phyloP scores from a whole-genome alignment of 805 yeast genomes.

The Schizosaccharomyces cryophilus region DNA sequence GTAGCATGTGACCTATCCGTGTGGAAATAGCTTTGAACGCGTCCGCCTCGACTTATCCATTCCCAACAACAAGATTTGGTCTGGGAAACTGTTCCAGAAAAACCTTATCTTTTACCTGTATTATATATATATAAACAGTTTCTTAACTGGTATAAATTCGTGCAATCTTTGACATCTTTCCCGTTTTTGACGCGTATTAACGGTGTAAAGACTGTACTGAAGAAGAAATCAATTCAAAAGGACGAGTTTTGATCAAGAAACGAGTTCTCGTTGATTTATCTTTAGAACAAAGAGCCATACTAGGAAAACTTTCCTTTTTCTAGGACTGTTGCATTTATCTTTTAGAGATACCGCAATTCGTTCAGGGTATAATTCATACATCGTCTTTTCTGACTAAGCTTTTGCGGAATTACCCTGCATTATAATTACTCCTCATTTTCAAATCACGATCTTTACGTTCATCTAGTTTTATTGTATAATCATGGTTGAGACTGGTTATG shows the following conservation, averaged over 20 bases:
- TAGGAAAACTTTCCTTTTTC: no score
- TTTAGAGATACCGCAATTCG: neutral
- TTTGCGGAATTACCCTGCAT: no score
- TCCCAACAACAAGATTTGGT: neutral
- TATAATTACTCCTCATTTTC: no score
- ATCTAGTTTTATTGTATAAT: neutral
- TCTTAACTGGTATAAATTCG: neutral
- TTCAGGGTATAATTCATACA: neutral
- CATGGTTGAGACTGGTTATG: conserved; percentile 16
- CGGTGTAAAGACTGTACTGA: neutral
- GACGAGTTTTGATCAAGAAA: neutral
- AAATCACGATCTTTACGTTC: no score
- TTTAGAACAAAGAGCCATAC: neutral
- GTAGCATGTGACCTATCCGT: neutral
- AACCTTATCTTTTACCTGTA: neutral
- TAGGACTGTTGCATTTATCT: neutral
- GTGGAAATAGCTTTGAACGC: neutral
- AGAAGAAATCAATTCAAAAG: neutral
- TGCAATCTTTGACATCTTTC: neutral
- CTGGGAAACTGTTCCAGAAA: neutral
- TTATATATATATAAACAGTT: neutral
- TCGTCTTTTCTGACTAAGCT: neutral
- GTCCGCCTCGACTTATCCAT: neutral
- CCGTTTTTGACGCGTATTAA: neutral
- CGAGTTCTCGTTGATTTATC: neutral